A percentile compares a stretch with the other conserved stretches of the same genome.
Evolutionary conservation across 1,284 basidiomycete species (phyloP).

Genomic region (Sporisorium iseilematis-ciliati): DNA sequence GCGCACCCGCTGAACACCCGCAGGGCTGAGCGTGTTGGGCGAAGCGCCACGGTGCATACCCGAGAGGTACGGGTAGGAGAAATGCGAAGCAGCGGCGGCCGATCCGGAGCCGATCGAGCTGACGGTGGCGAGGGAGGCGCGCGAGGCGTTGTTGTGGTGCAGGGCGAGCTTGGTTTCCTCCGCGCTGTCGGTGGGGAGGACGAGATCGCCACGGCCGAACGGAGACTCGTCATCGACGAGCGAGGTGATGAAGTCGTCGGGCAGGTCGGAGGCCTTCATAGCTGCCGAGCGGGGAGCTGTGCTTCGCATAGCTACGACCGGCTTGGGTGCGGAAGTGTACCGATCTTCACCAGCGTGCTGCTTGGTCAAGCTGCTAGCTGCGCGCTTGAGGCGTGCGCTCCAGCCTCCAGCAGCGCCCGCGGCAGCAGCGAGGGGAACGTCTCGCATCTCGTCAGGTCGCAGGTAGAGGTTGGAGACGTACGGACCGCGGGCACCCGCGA

Average conservation of each 20-base stretch:
- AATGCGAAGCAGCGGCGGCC: slow-evolving; percentile 39
- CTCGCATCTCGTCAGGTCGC: slow-evolving; percentile 10
- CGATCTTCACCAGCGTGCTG: slow-evolving; percentile 1
- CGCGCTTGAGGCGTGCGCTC: slow-evolving; percentile 28
- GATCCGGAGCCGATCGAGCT: slow-evolving; percentile 8
- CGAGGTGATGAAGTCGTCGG: slow-evolving; percentile 45
- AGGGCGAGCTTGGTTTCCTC: background rate
- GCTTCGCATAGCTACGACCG: slow-evolving; percentile 23
- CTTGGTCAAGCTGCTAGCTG: slow-evolving; percentile 20
- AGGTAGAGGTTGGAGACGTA: slow-evolving; percentile 51
- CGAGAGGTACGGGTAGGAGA: slow-evolving; percentile 60
- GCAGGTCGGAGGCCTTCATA: slow-evolving; percentile 15
- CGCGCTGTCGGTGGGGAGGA: slow-evolving; percentile 8
- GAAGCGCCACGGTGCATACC: slow-evolving; percentile 43
- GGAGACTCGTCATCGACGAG: slow-evolving; percentile 30
- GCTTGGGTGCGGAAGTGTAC: slow-evolving; percentile 20
- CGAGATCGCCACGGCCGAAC: slow-evolving; percentile 13
- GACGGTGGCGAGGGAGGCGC: slow-evolving; percentile 13
- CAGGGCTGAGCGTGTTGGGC: background rate
- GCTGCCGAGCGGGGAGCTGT: slow-evolving; percentile 12
- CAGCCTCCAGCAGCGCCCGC: slow-evolving; percentile 24
- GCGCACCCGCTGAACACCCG: slow-evolving; percentile 10
- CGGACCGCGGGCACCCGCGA: slow-evolving; percentile 13
- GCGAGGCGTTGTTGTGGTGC: slow-evolving; percentile 16
- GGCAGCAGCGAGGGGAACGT: slow-evolving; percentile 2